Conservation (phyloP, 345 rosid genomes). For the Limnanthes douglasii region DNA sequence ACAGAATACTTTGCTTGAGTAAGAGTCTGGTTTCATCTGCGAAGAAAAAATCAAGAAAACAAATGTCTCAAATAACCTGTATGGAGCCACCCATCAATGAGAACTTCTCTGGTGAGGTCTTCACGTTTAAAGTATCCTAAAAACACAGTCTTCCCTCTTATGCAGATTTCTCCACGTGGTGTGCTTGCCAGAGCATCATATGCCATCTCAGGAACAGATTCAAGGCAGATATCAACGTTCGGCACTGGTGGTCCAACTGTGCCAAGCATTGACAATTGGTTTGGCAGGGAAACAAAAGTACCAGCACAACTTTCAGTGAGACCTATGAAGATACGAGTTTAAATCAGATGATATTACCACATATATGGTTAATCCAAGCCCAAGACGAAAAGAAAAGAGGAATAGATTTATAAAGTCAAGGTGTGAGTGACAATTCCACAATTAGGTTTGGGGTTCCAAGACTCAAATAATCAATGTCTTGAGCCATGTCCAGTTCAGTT, state of each 20-base stretch:
- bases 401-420: too few species aligned
- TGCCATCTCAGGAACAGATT: slow-evolving; percentile 78
- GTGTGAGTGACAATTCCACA: too few species aligned
- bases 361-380: too few species aligned
- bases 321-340: slow-evolving; percentile 25
- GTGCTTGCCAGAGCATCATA: slow-evolving; percentile 67
- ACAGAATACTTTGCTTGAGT: too few species aligned
- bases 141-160: slow-evolving; percentile 51
- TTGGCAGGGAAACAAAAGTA: slow-evolving; percentile 68
- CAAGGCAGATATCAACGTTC: slow-evolving; percentile 62
- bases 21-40: too few species aligned
- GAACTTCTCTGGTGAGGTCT: slow-evolving; percentile 70
- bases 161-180: slow-evolving; percentile 72
- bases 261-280: slow-evolving; percentile 57
- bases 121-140: slow-evolving; percentile 73
- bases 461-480: too few species aligned
- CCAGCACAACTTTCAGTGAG: slow-evolving; percentile 86
- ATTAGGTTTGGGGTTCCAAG: too few species aligned
- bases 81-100: slow-evolving; percentile 83
- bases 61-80: slow-evolving; percentile 61
- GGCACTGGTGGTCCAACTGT: slow-evolving; percentile 94
- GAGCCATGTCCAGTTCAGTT: too few species aligned
- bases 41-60: too few species aligned
- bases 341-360: too few species aligned
- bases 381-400: too few species aligned